phyloP scores from a whole-genome alignment of 495 filamentous ascomycete species.

The Penicillium waksmanii region DNA sequence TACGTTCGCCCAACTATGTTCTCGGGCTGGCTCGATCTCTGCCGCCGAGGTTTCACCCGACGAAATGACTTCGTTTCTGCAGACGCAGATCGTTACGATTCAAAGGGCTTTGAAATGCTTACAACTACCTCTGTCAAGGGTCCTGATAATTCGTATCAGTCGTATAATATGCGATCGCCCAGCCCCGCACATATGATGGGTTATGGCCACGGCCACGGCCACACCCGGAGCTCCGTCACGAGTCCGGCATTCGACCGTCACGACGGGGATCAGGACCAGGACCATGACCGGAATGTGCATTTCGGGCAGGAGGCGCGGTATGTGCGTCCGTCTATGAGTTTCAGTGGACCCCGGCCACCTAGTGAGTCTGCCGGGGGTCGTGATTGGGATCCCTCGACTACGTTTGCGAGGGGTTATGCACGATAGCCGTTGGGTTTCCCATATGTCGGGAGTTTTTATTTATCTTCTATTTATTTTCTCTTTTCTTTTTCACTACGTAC shows the following conservation, averaged over 20 bases:
- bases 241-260: slow-evolving; percentile 11
- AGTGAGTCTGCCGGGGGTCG: slow-evolving; percentile 31
- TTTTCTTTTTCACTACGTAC: background rate
- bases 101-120: slow-evolving; percentile 84
- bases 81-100: slow-evolving; percentile 71
- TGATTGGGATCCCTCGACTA: slow-evolving; percentile 46
- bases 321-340: slow-evolving; percentile 59
- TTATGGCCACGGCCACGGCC: background rate
- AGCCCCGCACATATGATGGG: slow-evolving; percentile 32
- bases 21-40: slow-evolving; percentile 75
- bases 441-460: background rate
- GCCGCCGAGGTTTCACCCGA: slow-evolving; percentile 50
- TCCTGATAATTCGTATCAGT: slow-evolving; percentile 50
- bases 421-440: slow-evolving; percentile 20
- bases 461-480: background rate
- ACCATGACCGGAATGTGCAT: slow-evolving; percentile 37
- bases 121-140: slow-evolving; percentile 48
- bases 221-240: slow-evolving; percentile 13
- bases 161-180: slow-evolving; percentile 43
- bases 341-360: slow-evolving; percentile 60
- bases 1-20: slow-evolving; percentile 83
- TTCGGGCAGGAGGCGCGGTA: slow-evolving; percentile 59
- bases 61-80: slow-evolving; percentile 80
- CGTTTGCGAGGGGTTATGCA: slow-evolving; percentile 38
- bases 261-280: too few relatives aligned